These are phyloP conservation scores for Pseudomonodictys pantanalensis DNA, from an alignment of 495 filamentous ascomycete species.

Conservation along the genomic window DNA sequence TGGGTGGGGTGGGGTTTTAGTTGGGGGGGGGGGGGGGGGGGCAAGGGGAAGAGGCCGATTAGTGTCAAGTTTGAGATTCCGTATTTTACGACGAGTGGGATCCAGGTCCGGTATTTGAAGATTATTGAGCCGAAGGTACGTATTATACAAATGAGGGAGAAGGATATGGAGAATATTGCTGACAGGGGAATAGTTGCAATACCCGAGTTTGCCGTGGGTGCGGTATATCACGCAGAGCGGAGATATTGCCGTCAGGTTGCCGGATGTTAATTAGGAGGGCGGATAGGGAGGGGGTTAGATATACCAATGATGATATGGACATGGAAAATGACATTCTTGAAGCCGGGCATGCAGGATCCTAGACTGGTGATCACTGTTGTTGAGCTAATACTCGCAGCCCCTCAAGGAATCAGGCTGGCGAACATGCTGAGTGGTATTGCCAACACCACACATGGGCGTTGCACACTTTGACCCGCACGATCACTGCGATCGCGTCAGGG, in stretches of 20 bases:
- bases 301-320: neutral
- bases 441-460: too few species aligned
- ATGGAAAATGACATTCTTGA: too few species aligned
- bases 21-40: too few species aligned
- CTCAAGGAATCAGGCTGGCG: too few species aligned
- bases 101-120: conserved; percentile 97
- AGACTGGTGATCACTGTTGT: too few species aligned
- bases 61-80: conserved; percentile 99
- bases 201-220: conserved; percentile 97
- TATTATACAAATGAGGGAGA: conserved; percentile 5
- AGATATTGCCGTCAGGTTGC: conserved; percentile 89
- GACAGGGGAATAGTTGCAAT: conserved; percentile 67
- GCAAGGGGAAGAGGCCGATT: conserved; percentile 92
- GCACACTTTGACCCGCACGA: too few species aligned
- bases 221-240: conserved; percentile 97
- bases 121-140: conserved; percentile 98
- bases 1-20: too few species aligned
- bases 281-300: neutral
- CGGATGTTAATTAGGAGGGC: conserved; percentile 58
- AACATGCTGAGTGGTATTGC: too few species aligned
- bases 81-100: conserved; percentile 98
- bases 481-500: too few species aligned
- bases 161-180: conserved; percentile 33
- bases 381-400: too few species aligned
- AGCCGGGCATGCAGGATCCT: too few species aligned